Percentiles rank a stretch among this genome's conserved stretches.
These are phyloP conservation scores for Trametes versicolor DNA, from an alignment of 1,284 basidiomycete genomes.

Conservation along the genomic window DNA sequence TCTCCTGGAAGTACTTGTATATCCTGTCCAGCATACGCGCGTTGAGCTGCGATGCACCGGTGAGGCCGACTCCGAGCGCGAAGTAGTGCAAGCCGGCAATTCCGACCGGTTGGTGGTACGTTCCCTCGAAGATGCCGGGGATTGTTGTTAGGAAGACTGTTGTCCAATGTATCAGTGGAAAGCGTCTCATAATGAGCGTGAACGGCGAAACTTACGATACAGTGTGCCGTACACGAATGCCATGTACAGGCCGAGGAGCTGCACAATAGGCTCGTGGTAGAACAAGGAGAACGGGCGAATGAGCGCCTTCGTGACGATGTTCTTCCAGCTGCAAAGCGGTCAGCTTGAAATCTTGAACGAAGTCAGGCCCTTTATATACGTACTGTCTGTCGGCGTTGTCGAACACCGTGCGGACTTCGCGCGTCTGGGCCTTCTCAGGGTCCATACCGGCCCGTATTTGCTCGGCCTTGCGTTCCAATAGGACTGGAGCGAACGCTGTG, in stretches of 20 bases:
- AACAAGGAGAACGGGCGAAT: conserved; percentile 58
- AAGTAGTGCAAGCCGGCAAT: conserved; percentile 74
- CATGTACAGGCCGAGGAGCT: conserved; percentile 57
- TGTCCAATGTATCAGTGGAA: background rate
- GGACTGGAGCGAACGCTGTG: conserved; percentile 54
- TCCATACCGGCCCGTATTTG: conserved; percentile 51
- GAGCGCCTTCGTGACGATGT: conserved; percentile 49
- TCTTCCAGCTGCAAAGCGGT: conserved; percentile 46
- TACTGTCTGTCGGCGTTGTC: conserved; percentile 44
- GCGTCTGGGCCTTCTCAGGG: conserved; percentile 41
- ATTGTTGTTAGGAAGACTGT: conserved; percentile 73
- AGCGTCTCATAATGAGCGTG: background rate
- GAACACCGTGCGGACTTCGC: conserved; percentile 42
- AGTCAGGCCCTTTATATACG: conserved; percentile 17
- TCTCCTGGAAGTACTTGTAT: conserved; percentile 59
- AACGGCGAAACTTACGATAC: conserved; percentile 55
- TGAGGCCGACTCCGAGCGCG: conserved; percentile 67
- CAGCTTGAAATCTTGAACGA: background rate
- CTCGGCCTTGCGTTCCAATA: conserved; percentile 56
- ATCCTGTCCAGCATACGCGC: conserved; percentile 64
- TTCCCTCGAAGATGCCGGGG: conserved; percentile 63
- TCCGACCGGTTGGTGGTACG: conserved; percentile 59
- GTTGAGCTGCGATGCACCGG: conserved; percentile 64
- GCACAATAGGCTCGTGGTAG: conserved; percentile 55
- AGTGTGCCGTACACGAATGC: conserved; percentile 61